Conservation (phyloP, 2,329 filamentous ascomycete species). For the Pyrenophora teres region DNA sequence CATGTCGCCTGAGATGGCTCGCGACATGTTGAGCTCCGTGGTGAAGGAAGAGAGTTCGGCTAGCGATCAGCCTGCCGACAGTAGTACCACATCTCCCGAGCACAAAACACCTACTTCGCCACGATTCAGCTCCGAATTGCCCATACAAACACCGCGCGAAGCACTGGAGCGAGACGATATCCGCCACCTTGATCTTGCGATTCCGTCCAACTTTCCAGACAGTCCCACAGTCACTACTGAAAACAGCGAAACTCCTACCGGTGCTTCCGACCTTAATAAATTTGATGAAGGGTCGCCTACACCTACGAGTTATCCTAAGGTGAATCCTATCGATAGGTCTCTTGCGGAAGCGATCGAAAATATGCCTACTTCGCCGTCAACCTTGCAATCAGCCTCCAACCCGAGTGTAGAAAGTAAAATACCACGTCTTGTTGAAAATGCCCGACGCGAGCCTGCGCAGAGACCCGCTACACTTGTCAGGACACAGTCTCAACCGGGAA, state of each 20-base stretch:
- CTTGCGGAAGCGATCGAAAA: conserved; percentile 43
- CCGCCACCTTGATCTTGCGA: conserved; percentile 65
- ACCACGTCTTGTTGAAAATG: conserved; percentile 44
- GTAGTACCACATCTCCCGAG: conserved; percentile 7
- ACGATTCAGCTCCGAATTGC: conserved; percentile 20
- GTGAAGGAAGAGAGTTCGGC: conserved; percentile 63
- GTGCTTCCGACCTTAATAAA: conserved; percentile 22
- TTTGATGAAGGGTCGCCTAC: conserved; percentile 37
- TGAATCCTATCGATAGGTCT: conserved; percentile 43
- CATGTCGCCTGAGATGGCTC: conserved; percentile 65
- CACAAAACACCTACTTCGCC: conserved; percentile 14
- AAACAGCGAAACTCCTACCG: conserved; percentile 35
- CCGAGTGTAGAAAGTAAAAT: conserved; percentile 44
- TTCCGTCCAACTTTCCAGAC: conserved; percentile 50
- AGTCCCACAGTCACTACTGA: conserved; percentile 23
- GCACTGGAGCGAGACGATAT: conserved; percentile 58
- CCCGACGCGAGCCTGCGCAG: conserved; percentile 36
- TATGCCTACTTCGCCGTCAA: conserved; percentile 37
- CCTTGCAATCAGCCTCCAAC: conserved; percentile 17
- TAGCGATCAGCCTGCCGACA: conserved; percentile 22
- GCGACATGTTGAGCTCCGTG: conserved; percentile 67
- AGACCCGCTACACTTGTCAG: conserved; percentile 35
- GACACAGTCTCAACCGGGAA: conserved; percentile 46
- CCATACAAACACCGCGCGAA: conserved; percentile 39
- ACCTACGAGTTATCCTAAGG: conserved; percentile 34